Evolutionary conservation across 2,329 filamentous ascomycete genomes (phyloP).

Genomic region (Epichloe sp.): DNA sequence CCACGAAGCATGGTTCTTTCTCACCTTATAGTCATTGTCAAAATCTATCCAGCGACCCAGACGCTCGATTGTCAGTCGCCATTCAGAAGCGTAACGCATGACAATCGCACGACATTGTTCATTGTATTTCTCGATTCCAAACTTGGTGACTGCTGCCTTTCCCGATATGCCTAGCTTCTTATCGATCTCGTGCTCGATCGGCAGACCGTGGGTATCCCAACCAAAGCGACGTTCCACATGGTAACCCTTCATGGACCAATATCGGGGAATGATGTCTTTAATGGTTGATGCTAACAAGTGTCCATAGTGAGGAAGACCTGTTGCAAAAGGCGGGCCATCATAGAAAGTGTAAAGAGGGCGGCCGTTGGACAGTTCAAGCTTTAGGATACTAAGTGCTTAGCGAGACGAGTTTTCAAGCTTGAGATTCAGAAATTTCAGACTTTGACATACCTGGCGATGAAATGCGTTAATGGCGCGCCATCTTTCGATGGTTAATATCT

Average conservation of each 20-base stretch:
- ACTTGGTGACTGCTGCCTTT: slow-evolving; percentile 71
- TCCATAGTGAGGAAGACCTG: slow-evolving; percentile 51
- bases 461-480: slow-evolving; percentile 94
- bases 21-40: slow-evolving; percentile 87
- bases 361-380: slow-evolving; percentile 68
- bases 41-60: slow-evolving; percentile 96
- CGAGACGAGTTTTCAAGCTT: not conserved
- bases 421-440: not conserved
- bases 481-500: slow-evolving; percentile 69
- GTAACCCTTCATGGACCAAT: slow-evolving; percentile 95
- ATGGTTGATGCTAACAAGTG: slow-evolving; percentile 86
- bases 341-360: slow-evolving; percentile 88
- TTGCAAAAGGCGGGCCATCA: slow-evolving; percentile 72
- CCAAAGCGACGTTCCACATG: slow-evolving; percentile 88
- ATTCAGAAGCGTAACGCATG: slow-evolving; percentile 79
- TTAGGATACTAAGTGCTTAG: slow-evolving; percentile 1
- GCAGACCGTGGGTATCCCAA: slow-evolving; percentile 89
- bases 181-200: slow-evolving; percentile 95
- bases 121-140: slow-evolving; percentile 85
- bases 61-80: slow-evolving; percentile 76
- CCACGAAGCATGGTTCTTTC: slow-evolving; percentile 2
- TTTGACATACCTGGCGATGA: slow-evolving; percentile 52
- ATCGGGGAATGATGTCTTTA: slow-evolving; percentile 92
- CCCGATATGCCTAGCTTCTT: slow-evolving; percentile 87
- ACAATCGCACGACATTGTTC: slow-evolving; percentile 84